Evolutionary conservation across 2,329 filamentous ascomycete species (phyloP).

Genomic region (Penicillium olsonii): DNA sequence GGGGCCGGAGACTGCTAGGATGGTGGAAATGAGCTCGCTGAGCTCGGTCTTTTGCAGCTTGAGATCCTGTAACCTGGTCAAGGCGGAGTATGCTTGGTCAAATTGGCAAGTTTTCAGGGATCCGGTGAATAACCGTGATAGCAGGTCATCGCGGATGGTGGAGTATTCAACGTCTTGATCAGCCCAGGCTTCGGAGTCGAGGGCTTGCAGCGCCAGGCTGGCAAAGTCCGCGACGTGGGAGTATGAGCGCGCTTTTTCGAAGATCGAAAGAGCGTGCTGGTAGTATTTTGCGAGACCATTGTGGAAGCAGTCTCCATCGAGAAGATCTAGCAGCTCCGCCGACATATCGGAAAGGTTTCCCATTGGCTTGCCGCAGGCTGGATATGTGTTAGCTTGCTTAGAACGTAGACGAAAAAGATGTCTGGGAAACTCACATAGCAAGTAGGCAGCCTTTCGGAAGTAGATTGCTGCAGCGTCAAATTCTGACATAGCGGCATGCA

Average conservation of each 20-base stretch:
- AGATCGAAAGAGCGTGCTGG: slow-evolving; percentile 79
- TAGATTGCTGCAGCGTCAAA: slow-evolving; percentile 70
- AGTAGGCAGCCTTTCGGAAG: slow-evolving; percentile 81
- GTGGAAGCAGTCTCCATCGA: slow-evolving; percentile 68
- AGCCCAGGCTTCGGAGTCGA: slow-evolving; percentile 35
- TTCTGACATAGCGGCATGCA: slow-evolving; percentile 73
- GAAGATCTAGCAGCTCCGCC: slow-evolving; percentile 69
- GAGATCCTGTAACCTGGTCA: slow-evolving; percentile 70
- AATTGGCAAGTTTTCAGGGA: slow-evolving; percentile 78
- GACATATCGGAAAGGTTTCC: slow-evolving; percentile 50
- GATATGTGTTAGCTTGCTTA: slow-evolving; percentile 20
- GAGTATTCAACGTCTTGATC: slow-evolving; percentile 40
- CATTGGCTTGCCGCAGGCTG: slow-evolving; percentile 47
- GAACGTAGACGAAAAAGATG: not conserved
- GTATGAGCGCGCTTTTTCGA: slow-evolving; percentile 74
- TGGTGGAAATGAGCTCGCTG: slow-evolving; percentile 60
- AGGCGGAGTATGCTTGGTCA: slow-evolving; percentile 76
- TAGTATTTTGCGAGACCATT: slow-evolving; percentile 82
- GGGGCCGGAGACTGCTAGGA: slow-evolving; percentile 43
- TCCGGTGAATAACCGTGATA: slow-evolving; percentile 80
- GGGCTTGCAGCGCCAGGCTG: slow-evolving; percentile 69
- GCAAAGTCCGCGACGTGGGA: slow-evolving; percentile 85
- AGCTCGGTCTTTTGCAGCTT: slow-evolving; percentile 73
- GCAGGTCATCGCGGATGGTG: slow-evolving; percentile 66
- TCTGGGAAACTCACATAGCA: slow-evolving; percentile 68